A percentile compares a stretch with the other conserved stretches of the same genome.
These are phyloP conservation scores for Pulchroboletus neoregius DNA, from an alignment of 1,284 basidiomycete species.

Conservation along the genomic window DNA sequence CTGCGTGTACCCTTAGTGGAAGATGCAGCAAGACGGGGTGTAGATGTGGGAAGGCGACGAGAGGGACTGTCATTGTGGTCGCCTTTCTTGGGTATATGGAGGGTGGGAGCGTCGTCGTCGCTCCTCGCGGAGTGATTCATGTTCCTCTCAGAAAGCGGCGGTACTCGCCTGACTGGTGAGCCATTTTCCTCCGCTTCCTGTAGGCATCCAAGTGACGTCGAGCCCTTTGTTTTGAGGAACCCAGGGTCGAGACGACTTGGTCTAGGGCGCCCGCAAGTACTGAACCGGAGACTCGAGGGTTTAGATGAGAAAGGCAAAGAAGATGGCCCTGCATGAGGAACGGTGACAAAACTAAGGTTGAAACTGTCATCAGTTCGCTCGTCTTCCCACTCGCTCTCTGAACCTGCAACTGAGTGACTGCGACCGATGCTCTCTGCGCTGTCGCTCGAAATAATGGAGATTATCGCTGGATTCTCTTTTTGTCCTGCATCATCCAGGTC, in stretches of 20 bases:
- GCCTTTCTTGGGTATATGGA: constrained; percentile 37
- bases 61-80: constrained; percentile 42
- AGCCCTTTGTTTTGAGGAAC: constrained; percentile 60
- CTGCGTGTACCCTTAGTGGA: constrained; percentile 45
- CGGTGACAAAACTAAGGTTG: constrained; percentile 45
- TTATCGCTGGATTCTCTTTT: constrained; percentile 42
- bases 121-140: constrained; percentile 44
- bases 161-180: constrained; percentile 33
- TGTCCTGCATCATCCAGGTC: constrained; percentile 67
- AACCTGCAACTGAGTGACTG: constrained; percentile 47
- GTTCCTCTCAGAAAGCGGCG: constrained; percentile 59
- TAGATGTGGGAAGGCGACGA: constrained; percentile 46
- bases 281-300: constrained; percentile 12
- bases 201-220: constrained; percentile 56
- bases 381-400: constrained; percentile 86
- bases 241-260: constrained; percentile 63
- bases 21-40: constrained; percentile 40
- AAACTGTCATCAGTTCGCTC: constrained; percentile 75
- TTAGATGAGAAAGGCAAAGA: constrained; percentile 20
- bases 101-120: constrained; percentile 6
- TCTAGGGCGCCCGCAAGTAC: constrained; percentile 44
- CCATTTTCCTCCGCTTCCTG: constrained; percentile 65
- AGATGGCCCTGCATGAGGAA: constrained; percentile 29
- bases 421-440: constrained; percentile 28
- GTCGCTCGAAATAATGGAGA: constrained; percentile 37